Evolutionary conservation across 768 basidiomycete genomes (phyloP).

Genomic region (Boletus rubroflammeus): DNA sequence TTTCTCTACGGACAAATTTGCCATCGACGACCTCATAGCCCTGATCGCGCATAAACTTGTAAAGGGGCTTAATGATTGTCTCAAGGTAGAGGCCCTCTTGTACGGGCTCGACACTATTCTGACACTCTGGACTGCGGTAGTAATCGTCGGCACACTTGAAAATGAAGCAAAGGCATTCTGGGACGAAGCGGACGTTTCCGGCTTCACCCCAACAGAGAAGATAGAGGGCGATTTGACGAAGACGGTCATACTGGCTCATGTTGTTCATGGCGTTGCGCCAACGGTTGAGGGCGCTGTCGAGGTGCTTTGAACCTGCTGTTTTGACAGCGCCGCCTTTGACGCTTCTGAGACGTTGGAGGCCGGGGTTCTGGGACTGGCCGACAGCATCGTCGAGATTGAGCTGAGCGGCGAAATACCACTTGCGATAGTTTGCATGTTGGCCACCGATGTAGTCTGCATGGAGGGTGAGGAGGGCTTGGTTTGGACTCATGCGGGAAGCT

Average conservation of each 20-base stretch:
- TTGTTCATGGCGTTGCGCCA: conserved; percentile 99
- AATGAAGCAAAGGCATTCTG: conserved; percentile 97
- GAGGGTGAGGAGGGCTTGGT: conserved; percentile 91
- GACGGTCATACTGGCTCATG: conserved; percentile 98
- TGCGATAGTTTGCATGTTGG: conserved; percentile 97
- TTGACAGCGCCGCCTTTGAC: conserved; percentile 60
- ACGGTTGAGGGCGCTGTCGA: conserved; percentile 89
- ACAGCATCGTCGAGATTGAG: conserved; percentile 99
- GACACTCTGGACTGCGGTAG: conserved; percentile 96
- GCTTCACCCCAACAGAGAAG: conserved; percentile 98
- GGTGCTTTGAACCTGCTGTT: conserved; percentile 64
- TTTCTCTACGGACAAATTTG: conserved; percentile 91
- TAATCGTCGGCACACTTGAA: conserved; percentile 99
- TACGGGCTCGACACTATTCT: conserved; percentile 88
- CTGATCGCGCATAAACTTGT: conserved; percentile 94
- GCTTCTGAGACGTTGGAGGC: conserved; percentile 82
- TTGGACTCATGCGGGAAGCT: conserved; percentile 97
- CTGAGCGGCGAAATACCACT: conserved; percentile 99
- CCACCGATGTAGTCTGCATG: conserved; percentile 99
- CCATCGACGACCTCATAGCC: conserved; percentile 95
- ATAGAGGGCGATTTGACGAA: conserved; percentile 94
- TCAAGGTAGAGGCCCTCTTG: conserved; percentile 93
- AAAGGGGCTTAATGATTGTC: conserved; percentile 89
- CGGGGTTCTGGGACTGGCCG: conserved; percentile 91
- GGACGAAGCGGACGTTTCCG: conserved; percentile 94